Conservation (phyloP, 192 early-diverging fungal genomes). For the Podila minutissima region DNA sequence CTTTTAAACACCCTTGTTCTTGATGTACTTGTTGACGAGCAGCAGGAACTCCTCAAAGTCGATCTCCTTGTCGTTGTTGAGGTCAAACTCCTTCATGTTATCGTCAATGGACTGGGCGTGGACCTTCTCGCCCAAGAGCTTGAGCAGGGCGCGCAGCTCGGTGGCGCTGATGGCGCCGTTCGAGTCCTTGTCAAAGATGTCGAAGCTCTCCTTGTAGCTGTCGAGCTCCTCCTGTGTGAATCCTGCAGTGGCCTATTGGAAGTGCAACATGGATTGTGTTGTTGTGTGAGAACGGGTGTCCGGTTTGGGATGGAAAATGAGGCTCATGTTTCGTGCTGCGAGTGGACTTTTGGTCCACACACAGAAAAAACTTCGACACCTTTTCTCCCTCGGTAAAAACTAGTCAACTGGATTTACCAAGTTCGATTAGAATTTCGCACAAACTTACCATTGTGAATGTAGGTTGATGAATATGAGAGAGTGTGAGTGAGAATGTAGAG, state of each 20-base stretch:
- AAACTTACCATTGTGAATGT: background rate
- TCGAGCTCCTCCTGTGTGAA: constrained; percentile 14
- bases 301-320: no score
- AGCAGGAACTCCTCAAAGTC: constrained; percentile 38
- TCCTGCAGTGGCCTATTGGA: background rate
- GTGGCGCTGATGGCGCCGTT: constrained; percentile 26
- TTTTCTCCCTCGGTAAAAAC: background rate
- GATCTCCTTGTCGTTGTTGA: constrained; percentile 35
- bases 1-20: constrained; percentile 13
- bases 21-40: constrained; percentile 14
- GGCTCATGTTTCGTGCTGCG: no score
- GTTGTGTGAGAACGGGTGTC: background rate
- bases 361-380: no score
- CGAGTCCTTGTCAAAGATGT: constrained; percentile 20
- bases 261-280: background rate
- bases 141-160: constrained; percentile 25
- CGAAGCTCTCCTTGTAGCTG: constrained; percentile 27
- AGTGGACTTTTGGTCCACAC: no score
- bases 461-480: background rate
- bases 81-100: constrained; percentile 23
- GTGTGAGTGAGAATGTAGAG: background rate
- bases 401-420: background rate
- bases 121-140: constrained; percentile 25
- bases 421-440: no score
- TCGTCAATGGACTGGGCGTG: constrained; percentile 3